Base-by-base conservation (phyloP, 2,329 filamentous ascomycete genomes). In the Arthroderma sp. region DNA sequence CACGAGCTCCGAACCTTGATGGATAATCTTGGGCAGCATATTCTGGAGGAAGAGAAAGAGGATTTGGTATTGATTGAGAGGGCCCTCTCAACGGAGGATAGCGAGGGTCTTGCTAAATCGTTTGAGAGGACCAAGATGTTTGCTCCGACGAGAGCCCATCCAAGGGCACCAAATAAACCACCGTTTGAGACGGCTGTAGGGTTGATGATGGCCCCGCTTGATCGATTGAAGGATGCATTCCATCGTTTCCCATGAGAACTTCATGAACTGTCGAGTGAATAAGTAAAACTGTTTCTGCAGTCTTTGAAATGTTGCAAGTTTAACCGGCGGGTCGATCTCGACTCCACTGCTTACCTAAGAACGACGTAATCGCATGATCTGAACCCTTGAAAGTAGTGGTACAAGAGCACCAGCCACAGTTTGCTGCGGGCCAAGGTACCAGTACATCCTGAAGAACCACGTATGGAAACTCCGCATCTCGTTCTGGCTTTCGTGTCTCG, bases 171-270 rank as follows among this genome's bases (percentile, higher is more conserved):
- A 0, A 65, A 73, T 47, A 65, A 67, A 36, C 73, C 73, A 5
- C 70, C 71, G 0, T 77, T 76, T 47, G 73, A 78, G 62, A 73
- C 68, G 0, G 71, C 65, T 0, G 67, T 66, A 47, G 74, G 72
- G 0, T 51, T 78, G n/a, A 46, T 78, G 58, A 59, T 70, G 0
- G 72, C 74, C 5, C 75, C 75, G 0, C 60, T 78, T 28, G 75
- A 78, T 52, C 68, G 65, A 41, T 48, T 79, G 29, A 60, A 58
- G 29, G 73, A 78, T 53, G 41, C 74, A 27, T 73, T 76, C 50
- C 57, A 67, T 22, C 72, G 69, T 53, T 78, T 74, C 49, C 72
- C 71, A 50, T 36, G 38, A 41, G 36, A 22, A 22, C 15, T 22
- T 22, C 15, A 22, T 22, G 15, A 22, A 22, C 15, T 22, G 15